Evolutionary conservation across 2,329 filamentous ascomycete genomes (phyloP).

Genomic region (Xylariaceae sp.): DNA sequence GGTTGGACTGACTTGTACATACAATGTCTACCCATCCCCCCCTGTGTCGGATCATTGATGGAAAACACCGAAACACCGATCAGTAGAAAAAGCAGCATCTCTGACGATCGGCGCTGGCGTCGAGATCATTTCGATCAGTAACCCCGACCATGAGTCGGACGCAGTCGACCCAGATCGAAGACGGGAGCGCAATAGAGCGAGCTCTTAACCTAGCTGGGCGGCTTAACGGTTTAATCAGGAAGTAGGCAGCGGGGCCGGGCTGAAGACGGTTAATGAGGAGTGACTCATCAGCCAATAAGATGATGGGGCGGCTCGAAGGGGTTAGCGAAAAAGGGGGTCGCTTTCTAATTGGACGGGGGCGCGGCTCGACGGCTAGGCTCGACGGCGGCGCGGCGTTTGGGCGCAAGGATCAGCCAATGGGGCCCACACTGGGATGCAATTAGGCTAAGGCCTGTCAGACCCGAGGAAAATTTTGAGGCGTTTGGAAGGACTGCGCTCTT

Average conservation of each 20-base stretch:
- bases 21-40: no score
- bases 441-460: conserved; percentile 17
- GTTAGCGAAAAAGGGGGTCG: neutral
- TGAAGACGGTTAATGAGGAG: neutral
- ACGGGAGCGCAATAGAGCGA: neutral
- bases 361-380: neutral
- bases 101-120: neutral
- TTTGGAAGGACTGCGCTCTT: conserved; percentile 3
- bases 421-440: conserved; percentile 5
- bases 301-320: neutral
- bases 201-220: neutral
- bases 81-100: neutral
- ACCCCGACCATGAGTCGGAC: neutral
- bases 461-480: conserved; percentile 21
- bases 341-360: neutral
- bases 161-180: neutral
- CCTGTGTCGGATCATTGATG: neutral
- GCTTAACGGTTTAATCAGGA: neutral
- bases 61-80: neutral
- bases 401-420: conserved; percentile 1
- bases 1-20: no score
- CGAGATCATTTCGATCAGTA: neutral
- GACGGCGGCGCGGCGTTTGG: conserved; percentile 2
- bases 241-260: neutral
- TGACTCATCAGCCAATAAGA: conserved; percentile 3